Evolutionary conservation across 2,329 filamentous ascomycete genomes (phyloP), one percentile per base, ranked within the genome.

Genomic region (Penicillium fuscoglaucum): DNA sequence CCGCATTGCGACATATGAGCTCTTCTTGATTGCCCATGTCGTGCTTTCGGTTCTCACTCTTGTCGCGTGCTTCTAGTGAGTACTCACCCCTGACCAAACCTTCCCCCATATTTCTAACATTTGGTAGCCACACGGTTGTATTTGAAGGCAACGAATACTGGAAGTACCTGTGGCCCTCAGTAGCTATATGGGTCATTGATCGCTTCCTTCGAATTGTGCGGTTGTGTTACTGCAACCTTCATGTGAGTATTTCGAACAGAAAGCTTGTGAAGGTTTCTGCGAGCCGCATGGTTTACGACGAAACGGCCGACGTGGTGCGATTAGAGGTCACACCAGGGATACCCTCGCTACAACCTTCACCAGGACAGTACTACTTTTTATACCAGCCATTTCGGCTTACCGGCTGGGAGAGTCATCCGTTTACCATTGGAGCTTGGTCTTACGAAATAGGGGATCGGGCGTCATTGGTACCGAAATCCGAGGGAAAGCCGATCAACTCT

Each of bases 391-490:
- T 78, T 5, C 72, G 74, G 19, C 68, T 78, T 15, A 72, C 73
- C 9, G 74, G 79, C 3, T 83, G 79, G 71, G 78, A 83, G 55
- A 83, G 76, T 54, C 82, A 84, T 60, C 82, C 82, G 0, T 83
- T 84, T 63, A 80, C 78, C 0, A 62, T 81, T 1, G 78, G 74
- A 1, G 59, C 66, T 24, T 74, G 70, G 70, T 64, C 65, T 17
- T 66, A 68, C 52, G 57, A 65, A 15, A 37, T 59, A 3, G 53
- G 52, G 0, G 41, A 44, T 24, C 19, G 8, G 10, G 31, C 37
- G 3, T 17, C 28, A 5, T 26, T 51, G 7, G 33, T 31, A 15
- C 24, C 46, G 4, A 29, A n/a, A 2, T 26, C 19, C 1, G 17
- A 15, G 2, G 10, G 50, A 15, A 67, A 67, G 19, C 43, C 29